These are phyloP conservation scores for Cladosporium sp. DNA, from an alignment of 2,329 filamentous ascomycete genomes.

Conservation along the genomic window DNA sequence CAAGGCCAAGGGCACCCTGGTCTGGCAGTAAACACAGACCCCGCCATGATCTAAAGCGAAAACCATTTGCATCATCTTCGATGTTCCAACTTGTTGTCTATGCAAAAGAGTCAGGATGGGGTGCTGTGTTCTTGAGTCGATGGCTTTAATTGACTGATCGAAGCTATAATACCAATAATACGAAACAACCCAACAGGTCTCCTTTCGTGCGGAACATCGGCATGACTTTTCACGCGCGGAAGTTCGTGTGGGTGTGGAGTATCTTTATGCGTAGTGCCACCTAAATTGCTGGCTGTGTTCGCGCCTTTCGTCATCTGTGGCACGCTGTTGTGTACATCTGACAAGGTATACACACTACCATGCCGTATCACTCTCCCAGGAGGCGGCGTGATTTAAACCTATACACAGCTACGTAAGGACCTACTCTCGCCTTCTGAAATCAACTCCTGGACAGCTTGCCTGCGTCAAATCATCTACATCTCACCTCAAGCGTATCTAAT, in stretches of 20 bases:
- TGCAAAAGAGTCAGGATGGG: too few relatives aligned
- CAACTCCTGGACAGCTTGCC: neutral
- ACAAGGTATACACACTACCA: neutral
- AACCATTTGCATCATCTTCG: too few relatives aligned
- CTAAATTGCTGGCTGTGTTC: neutral
- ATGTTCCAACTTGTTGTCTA: too few relatives aligned
- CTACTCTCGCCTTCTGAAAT: too few relatives aligned
- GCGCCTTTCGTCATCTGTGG: constrained; percentile 1
- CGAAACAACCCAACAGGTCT: too few relatives aligned
- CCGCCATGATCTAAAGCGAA: neutral
- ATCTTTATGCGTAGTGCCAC: neutral
- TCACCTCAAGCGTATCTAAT: neutral
- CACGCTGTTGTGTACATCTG: neutral
- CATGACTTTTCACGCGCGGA: neutral
- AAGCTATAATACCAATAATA: too few relatives aligned
- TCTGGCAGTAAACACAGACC: neutral
- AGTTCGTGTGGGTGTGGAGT: neutral
- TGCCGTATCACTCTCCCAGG: neutral
- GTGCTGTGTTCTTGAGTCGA: too few relatives aligned
- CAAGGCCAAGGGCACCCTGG: neutral
- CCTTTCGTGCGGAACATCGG: neutral
- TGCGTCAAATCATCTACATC: neutral
- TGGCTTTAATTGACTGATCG: too few relatives aligned
- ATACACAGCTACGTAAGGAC: neutral
- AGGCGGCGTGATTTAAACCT: neutral